These are phyloP conservation scores for Russula sp. DNA, from an alignment of 768 basidiomycete genomes.

Conservation along the genomic window DNA sequence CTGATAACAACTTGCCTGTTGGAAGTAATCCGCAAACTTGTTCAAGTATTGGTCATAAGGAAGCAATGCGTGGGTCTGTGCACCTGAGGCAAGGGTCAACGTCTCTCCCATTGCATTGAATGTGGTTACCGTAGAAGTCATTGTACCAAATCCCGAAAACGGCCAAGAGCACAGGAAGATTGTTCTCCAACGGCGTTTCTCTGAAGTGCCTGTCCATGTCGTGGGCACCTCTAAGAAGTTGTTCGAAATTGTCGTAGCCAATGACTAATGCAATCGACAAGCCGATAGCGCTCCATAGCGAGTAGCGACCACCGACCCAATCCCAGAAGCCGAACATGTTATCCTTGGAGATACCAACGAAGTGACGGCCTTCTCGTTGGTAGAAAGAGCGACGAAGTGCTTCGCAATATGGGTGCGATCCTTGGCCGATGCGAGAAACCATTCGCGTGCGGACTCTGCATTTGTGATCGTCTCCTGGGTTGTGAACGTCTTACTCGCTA, in stretches of 20 bases:
- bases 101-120: not conserved
- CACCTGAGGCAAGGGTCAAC: conserved; percentile 44
- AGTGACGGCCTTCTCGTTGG: conserved; percentile 91
- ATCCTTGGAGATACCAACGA: conserved; percentile 84
- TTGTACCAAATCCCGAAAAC: conserved; percentile 97
- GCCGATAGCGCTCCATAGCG: conserved; percentile 97
- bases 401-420: conserved; percentile 94
- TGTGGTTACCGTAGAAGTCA: conserved; percentile 76
- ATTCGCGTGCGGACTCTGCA: conserved; percentile 87
- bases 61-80: conserved; percentile 92
- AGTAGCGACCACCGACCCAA: conserved; percentile 99
- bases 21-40: conserved; percentile 99
- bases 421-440: conserved; percentile 85
- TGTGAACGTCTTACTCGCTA: conserved; percentile 99
- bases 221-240: conserved; percentile 87
- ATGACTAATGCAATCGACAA: conserved; percentile 90
- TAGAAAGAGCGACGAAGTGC: conserved; percentile 98
- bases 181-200: conserved; percentile 79
- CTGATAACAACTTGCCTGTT: conserved; percentile 53
- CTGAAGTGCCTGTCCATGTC: conserved; percentile 98
- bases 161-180: conserved; percentile 89
- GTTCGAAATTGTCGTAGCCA: conserved; percentile 91
- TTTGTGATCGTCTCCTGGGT: conserved; percentile 99
- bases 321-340: conserved; percentile 99
- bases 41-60: conserved; percentile 99